Base-by-base conservation (phyloP, 495 filamentous ascomycete genomes). In the Xylaria palmicola region DNA sequence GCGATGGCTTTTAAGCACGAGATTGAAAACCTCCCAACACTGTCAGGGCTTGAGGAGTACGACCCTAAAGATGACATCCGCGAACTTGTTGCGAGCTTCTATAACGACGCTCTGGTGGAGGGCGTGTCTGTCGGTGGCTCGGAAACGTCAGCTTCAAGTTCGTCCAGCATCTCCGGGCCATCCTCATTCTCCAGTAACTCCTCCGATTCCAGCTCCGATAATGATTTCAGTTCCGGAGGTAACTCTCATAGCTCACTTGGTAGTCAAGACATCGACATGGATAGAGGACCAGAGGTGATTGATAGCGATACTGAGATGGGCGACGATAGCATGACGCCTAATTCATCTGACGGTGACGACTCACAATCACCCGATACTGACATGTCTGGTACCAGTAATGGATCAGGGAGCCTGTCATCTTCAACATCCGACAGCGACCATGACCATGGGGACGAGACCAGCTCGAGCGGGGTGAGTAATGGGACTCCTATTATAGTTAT, bases 1-100 rank as follows among this genome's bases (percentile, higher is more conserved):
- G 4, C 17, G 0, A 56, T 51, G 12, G 52, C 47, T 12, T 12
- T 52, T 0, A 57, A 49, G 19, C 54, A 65, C 8, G 44, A 65
- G 40, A 32, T 79, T 1, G 60, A 72, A 27, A 74, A 70, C 7
- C 53, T 79, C 6, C 29, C 17, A 6, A 29, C 60, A 1, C 19
- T 77, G 13, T 44, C 67, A 8, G 8, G 37, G 4, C 56, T 63
- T 0, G 24, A 29, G 6, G 40, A 49, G 19, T 78, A 64, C 65
- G 44, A 32, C 10, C 72, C 70, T 4, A 49, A 45, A 1, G 32
- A 50, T 0, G 56, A 68, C 0, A 66, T 71, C 48, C 63, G 61
- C 39, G 22, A 34, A 3, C 27, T 74, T 0, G 56, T 75, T 26
- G 62, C 64, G 20, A 1, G 30, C 1, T 65, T 70, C 48, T 79